Conservation (phyloP, 139 green algal species). For the Picochlorum costavermella region DNA sequence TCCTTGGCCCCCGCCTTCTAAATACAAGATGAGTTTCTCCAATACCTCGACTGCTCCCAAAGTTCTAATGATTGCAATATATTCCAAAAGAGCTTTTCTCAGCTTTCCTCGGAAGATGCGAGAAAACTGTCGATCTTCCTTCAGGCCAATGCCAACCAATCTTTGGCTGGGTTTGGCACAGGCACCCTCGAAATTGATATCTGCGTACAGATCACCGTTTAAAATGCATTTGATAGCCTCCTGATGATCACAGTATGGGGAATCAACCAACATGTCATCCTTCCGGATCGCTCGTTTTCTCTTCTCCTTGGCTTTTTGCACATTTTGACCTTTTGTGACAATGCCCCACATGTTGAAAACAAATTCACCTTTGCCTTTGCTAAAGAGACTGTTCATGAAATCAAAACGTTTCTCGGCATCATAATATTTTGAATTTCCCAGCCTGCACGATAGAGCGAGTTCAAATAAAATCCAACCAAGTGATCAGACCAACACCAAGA, state of each 20-base stretch:
- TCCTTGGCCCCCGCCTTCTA: not conserved
- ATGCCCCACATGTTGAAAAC: conserved; percentile 1
- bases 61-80: not conserved
- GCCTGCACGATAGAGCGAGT: not conserved
- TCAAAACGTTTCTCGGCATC: not conserved
- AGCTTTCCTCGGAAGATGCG: not conserved
- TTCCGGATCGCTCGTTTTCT: not conserved
- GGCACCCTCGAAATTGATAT: no score
- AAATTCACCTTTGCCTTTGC: conserved; percentile 4
- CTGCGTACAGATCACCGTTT: no score
- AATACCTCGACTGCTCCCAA: not conserved
- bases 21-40: not conserved
- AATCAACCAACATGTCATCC: not conserved
- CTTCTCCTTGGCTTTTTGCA: not conserved
- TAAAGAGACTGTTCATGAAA: not conserved
- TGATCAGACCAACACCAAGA: not conserved
- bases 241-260: no score
- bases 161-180: no score
- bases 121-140: no score
- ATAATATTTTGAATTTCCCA: not conserved
- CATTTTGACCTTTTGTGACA: not conserved
- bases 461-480: not conserved
- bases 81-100: not conserved
- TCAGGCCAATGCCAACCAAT: no score
- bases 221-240: no score